These are phyloP conservation scores for Beauveria pseudobassiana DNA, from an alignment of 2,329 filamentous ascomycete species.

Conservation along the genomic window DNA sequence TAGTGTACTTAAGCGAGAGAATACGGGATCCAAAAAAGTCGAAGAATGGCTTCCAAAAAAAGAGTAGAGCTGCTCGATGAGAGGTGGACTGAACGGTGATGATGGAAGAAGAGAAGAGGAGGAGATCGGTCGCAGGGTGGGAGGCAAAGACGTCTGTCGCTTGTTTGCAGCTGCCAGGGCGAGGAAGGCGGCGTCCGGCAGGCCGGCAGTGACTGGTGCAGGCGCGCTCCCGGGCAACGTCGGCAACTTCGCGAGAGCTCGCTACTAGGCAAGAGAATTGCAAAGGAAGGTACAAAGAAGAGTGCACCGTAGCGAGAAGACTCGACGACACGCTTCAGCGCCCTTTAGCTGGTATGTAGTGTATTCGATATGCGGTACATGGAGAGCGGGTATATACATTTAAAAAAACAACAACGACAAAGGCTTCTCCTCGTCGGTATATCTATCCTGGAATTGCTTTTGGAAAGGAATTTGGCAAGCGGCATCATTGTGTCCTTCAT, in stretches of 20 bases:
- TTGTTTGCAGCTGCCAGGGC: not conserved
- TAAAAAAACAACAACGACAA: slow-evolving; percentile 61
- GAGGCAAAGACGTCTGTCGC: not conserved
- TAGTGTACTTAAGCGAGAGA: slow-evolving; percentile 18
- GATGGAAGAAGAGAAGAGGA: slow-evolving; percentile 14
- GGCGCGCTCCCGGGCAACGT: not conserved
- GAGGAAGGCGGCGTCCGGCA: slow-evolving; percentile 2
- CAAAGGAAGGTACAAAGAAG: not conserved
- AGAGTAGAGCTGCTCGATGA: slow-evolving; percentile 19
- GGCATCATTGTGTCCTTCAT: slow-evolving; percentile 90
- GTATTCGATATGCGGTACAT: not conserved
- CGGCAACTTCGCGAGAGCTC: not conserved
- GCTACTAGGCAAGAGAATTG: not conserved
- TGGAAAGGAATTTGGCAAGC: slow-evolving; percentile 65
- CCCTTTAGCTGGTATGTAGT: not conserved
- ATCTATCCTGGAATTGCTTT: slow-evolving; percentile 65
- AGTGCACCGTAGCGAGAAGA: not conserved
- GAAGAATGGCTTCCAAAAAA: slow-evolving; percentile 18
- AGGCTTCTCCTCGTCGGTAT: slow-evolving; percentile 49
- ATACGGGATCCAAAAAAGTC: slow-evolving; percentile 25
- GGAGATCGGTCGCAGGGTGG: not conserved
- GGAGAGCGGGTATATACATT: slow-evolving; percentile 17
- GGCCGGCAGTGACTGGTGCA: not conserved
- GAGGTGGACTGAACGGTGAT: slow-evolving; percentile 16
- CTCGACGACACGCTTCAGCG: not conserved